phyloP scores from a whole-genome alignment of 768 basidiomycete species.

The Multifurca ochricompacta region DNA sequence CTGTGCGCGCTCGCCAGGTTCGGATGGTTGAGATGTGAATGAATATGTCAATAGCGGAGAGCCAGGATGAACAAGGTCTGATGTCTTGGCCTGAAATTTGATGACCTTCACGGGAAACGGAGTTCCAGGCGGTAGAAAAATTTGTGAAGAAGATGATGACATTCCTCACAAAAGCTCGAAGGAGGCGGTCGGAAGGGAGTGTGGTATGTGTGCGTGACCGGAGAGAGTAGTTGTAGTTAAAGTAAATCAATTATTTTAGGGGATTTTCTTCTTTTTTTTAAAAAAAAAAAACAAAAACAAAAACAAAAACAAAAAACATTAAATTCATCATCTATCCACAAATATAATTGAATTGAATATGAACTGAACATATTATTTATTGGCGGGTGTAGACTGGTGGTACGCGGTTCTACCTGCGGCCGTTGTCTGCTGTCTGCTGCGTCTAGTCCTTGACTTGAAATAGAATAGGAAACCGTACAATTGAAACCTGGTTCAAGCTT shows the following conservation, averaged over 20 bases:
- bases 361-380: neutral
- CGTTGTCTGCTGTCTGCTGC: too few relatives aligned
- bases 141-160: constrained; percentile 36
- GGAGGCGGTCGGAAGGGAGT: constrained; percentile 2
- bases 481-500: too few relatives aligned
- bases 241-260: neutral
- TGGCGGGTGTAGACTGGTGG: neutral
- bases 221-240: neutral
- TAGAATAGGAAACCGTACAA: neutral
- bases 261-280: neutral
- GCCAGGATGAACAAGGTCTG: constrained; percentile 53
- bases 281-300: too few relatives aligned
- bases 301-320: too few relatives aligned
- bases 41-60: constrained; percentile 79
- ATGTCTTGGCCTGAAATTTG: constrained; percentile 47
- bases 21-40: constrained; percentile 50
- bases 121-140: constrained; percentile 68
- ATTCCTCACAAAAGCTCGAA: neutral
- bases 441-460: constrained; percentile 2
- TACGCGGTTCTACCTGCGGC: constrained; percentile 6
- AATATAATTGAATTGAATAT: neutral
- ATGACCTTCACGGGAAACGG: constrained; percentile 84
- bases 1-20: constrained; percentile 45
- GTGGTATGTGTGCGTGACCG: neutral
- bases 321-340: neutral